Evolutionary conservation across 768 basidiomycete genomes (phyloP).

Genomic region (Paxillus ammoniavirescens): DNA sequence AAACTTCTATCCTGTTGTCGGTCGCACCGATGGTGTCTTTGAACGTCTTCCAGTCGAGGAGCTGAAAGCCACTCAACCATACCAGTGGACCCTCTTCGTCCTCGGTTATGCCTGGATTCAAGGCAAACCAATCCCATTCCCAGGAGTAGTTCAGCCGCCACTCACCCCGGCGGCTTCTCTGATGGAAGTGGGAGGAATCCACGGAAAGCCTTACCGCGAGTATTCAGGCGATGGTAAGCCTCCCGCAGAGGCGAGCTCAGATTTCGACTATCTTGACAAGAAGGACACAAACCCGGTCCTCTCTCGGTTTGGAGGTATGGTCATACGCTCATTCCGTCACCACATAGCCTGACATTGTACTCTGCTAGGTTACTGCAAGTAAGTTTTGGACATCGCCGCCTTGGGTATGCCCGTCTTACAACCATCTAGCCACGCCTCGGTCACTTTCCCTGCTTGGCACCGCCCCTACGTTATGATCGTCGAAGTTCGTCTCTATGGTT

Average conservation of each 20-base stretch:
- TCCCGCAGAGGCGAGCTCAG: conserved; percentile 7
- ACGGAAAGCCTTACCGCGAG: conserved; percentile 25
- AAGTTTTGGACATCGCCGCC: neutral
- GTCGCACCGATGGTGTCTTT: conserved; percentile 9
- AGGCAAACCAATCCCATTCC: neutral
- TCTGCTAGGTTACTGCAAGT: conserved; percentile 27
- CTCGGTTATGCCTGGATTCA: conserved; percentile 4
- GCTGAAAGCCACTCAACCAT: conserved; percentile 4
- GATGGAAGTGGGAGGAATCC: conserved; percentile 24
- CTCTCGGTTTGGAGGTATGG: conserved; percentile 25
- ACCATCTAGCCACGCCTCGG: conserved; percentile 15
- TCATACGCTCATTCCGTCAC: no score
- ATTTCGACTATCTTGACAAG: conserved; percentile 18
- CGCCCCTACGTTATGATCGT: conserved; percentile 28
- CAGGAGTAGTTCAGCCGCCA: conserved; percentile 13
- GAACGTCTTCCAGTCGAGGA: conserved; percentile 10
- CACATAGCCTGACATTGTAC: neutral
- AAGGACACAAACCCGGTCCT: conserved; percentile 26
- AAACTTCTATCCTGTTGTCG: conserved; percentile 13
- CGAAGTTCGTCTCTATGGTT: conserved; percentile 10
- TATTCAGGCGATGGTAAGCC: conserved; percentile 22
- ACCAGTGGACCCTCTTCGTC: conserved; percentile 18
- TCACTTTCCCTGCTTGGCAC: conserved; percentile 26
- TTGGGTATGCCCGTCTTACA: neutral
- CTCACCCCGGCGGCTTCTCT: conserved; percentile 3